These are phyloP conservation scores for Schrenkiella parvula DNA, from an alignment of 345 rosid genomes.

Conservation along the genomic window DNA sequence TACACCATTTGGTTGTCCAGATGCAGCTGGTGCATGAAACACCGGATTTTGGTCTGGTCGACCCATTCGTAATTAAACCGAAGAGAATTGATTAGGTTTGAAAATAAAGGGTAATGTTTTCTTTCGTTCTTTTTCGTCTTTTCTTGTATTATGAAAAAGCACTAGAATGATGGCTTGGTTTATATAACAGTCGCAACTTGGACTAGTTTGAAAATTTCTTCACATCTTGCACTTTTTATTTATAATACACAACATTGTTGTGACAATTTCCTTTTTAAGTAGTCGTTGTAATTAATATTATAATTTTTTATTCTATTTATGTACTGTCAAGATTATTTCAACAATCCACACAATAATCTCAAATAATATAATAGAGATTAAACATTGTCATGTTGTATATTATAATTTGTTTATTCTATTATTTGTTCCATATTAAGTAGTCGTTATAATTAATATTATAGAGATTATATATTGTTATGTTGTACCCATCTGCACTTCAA, in stretches of 20 bases:
- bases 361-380: no score
- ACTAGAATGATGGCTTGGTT: background rate
- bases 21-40: background rate
- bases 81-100: background rate
- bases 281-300: background rate
- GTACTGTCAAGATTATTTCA: background rate
- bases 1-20: background rate
- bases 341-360: no score
- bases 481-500: no score
- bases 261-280: no score
- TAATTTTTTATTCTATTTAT: background rate
- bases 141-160: background rate
- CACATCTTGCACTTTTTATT: background rate
- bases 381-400: no score
- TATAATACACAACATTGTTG: conserved; percentile 6
- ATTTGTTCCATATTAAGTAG: no score
- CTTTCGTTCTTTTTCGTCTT: background rate
- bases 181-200: background rate
- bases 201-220: background rate
- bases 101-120: background rate
- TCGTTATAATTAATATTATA: no score
- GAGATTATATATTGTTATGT: no score
- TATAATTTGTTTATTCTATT: no score
- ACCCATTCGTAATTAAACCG: conserved; percentile 20
- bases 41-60: conserved; percentile 11